Conservation (phyloP, 1,284 basidiomycete genomes). For the Rhodotorula sp. region DNA sequence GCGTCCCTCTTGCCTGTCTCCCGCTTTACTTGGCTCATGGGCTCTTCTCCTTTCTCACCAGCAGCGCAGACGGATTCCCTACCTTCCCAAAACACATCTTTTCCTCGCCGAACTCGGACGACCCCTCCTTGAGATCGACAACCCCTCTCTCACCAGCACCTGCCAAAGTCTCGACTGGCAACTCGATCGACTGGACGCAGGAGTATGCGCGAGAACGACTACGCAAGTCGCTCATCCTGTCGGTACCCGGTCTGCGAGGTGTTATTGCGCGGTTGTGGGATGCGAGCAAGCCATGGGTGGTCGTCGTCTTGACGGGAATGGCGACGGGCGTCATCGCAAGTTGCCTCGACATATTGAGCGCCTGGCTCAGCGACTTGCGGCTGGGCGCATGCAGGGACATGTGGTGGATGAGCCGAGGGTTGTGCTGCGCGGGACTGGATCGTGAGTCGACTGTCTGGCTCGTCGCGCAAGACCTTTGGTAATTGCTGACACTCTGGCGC, state of each 20-base stretch:
- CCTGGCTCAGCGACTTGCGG: conserved; percentile 69
- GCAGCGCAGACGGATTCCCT: too few relatives aligned
- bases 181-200: conserved; percentile 62
- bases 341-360: conserved; percentile 70
- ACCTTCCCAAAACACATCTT: too few relatives aligned
- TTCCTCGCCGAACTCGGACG: too few relatives aligned
- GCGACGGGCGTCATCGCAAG: conserved; percentile 62
- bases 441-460: conserved; percentile 54
- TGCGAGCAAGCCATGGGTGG: conserved; percentile 64
- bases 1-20: too few relatives aligned
- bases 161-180: neutral
- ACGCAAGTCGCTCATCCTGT: neutral
- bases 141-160: too few relatives aligned
- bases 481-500: neutral
- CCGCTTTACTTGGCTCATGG: too few relatives aligned
- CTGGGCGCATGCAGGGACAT: conserved; percentile 68
- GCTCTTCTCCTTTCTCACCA: too few relatives aligned
- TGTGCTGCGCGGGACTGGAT: conserved; percentile 71
- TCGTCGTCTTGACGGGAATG: conserved; percentile 59
- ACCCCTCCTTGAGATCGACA: too few relatives aligned
- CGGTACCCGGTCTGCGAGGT: conserved; percentile 19
- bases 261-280: conserved; percentile 59
- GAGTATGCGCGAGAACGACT: conserved; percentile 64
- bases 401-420: conserved; percentile 69
- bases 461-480: neutral